Conservation (phyloP, 148 eudicot genomes). For the Vaccinium macrocarpon region DNA sequence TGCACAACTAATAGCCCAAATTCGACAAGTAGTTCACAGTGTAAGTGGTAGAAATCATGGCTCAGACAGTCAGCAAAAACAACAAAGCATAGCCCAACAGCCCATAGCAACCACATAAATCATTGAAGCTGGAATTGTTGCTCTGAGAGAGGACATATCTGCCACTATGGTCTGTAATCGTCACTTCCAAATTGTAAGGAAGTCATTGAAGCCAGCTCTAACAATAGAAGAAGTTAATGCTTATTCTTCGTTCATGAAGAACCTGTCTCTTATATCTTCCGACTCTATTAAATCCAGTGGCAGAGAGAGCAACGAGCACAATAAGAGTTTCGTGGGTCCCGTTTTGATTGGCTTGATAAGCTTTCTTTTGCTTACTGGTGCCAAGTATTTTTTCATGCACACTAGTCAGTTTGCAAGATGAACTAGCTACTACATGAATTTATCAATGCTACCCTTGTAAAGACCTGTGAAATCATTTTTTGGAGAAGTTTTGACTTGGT, state of each 20-base stretch:
- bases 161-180: conserved; percentile 56
- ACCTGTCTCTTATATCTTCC: conserved; percentile 25
- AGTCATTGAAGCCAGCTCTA: conserved; percentile 59
- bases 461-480: no score
- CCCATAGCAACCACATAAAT: no score
- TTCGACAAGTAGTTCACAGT: no score
- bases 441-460: background rate
- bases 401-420: conserved; percentile 7
- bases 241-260: conserved; percentile 57
- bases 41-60: no score
- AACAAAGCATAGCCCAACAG: no score
- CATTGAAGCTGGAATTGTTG: conserved; percentile 88
- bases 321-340: conserved; percentile 24
- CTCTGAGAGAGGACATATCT: conserved; percentile 87
- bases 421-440: conserved; percentile 17
- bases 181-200: conserved; percentile 61
- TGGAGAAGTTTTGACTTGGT: no score
- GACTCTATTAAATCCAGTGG: conserved; percentile 15
- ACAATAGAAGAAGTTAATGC: conserved; percentile 49
- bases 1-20: no score
- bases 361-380: conserved; percentile 33
- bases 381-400: conserved; percentile 31
- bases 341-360: conserved; percentile 34
- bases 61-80: no score
- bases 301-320: conserved; percentile 14